Evolutionary conservation across 306 rosid species (phyloP).

Genomic region (Astragalus glycyphyllos): DNA sequence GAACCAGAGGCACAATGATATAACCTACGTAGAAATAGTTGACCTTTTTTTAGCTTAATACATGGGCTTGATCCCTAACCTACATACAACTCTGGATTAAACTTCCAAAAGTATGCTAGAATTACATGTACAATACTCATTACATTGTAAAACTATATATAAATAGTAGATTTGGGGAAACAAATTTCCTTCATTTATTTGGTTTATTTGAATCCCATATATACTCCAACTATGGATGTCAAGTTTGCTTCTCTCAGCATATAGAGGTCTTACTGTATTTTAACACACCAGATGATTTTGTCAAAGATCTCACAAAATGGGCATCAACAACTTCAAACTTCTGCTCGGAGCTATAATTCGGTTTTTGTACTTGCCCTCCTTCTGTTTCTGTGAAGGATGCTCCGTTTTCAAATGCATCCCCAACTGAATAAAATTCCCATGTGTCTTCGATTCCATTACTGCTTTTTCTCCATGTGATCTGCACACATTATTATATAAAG

Average conservation of each 20-base stretch:
- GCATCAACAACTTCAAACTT: constrained; percentile 37
- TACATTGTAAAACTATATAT: neutral
- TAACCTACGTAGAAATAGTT: neutral
- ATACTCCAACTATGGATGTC: neutral
- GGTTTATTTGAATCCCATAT: neutral
- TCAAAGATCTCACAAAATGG: constrained; percentile 37
- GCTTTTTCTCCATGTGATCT: constrained; percentile 50
- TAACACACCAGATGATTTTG: constrained; percentile 41
- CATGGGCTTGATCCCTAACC: neutral
- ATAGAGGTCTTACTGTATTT: constrained; percentile 33
- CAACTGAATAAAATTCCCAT: constrained; percentile 41
- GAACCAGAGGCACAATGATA: neutral
- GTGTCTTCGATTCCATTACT: neutral
- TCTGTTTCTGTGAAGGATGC: constrained; percentile 40
- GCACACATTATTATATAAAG: neutral
- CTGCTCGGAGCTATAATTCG: constrained; percentile 36
- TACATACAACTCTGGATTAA: neutral
- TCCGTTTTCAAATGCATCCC: constrained; percentile 49
- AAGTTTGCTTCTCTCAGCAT: constrained; percentile 32
- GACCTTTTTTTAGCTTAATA: neutral
- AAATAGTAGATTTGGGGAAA: neutral
- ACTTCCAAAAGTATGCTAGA: neutral
- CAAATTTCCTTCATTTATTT: neutral
- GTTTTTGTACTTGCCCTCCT: constrained; percentile 23
- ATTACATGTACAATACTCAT: neutral